Base-by-base conservation (phyloP, 106 monocot species). In the Acanthochlamys bracteata region DNA sequence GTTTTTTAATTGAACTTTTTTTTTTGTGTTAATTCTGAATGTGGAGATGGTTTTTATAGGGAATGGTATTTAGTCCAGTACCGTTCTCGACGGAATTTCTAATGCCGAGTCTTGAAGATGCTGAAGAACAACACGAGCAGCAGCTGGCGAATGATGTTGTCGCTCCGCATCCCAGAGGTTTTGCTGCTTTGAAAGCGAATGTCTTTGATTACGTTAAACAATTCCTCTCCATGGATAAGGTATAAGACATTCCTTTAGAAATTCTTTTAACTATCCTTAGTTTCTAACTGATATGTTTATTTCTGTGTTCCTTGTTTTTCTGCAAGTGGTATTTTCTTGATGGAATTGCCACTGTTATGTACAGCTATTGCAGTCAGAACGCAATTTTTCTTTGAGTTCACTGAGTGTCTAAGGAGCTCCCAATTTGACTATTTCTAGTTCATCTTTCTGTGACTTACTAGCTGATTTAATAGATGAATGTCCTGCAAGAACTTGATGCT, bases 51-150 rank as follows among this genome's bases (percentile, higher is more conserved):
- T 53, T 0, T 61, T 41, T 39, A 20, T 61, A 92, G 91, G 91
- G 91, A 66, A 59, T 79, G 69, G 85, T 98, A 7, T 92, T 98
- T 67, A 85, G 76, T 71, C 83, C 96, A 6, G 73, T 98, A 57
- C 68, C 80, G 21, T 98, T 92, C 55, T 67, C 76, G 25, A 9
- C 74, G 4, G 82, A 86, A 41, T 47, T 75, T 39, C 57, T 76
- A n/a, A 53, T 66, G 27, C 61, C 76, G n/a, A 57, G 61, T 20
- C 26, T 45, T 7, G 79, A 79, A 53, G 67, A 73, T 59, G 65
- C 16, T 24, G 2, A 11, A 2, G 85, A 79, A 23, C 60, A 71
- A 57, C 78, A n/a, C n/a, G n/a, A 81, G 55, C 25, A 33, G 33
- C 33, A 3, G 33, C 33, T 3, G 4, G 6, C 20, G 8, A 67